phyloP scores from a whole-genome alignment of 2,329 filamentous ascomycete genomes.

The Aphanocladium album region DNA sequence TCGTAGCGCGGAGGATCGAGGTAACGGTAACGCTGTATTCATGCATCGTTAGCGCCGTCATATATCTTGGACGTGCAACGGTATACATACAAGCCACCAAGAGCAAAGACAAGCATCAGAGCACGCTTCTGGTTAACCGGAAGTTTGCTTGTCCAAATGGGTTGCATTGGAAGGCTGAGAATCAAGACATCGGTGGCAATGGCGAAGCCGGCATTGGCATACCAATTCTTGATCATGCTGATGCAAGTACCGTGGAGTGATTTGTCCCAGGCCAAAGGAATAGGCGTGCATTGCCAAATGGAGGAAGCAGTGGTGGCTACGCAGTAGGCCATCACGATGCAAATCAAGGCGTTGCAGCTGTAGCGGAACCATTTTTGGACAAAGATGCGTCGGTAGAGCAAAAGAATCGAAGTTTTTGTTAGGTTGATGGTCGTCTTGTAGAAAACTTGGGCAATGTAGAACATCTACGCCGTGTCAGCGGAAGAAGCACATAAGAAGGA shows the following conservation, averaged over 20 bases:
- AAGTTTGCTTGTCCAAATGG: slow-evolving; percentile 41
- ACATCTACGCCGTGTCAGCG: slow-evolving; percentile 31
- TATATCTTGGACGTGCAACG: too few species aligned
- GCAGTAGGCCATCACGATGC: slow-evolving; percentile 41
- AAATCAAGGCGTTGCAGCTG: slow-evolving; percentile 36
- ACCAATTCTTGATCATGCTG: slow-evolving; percentile 42
- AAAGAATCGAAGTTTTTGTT: slow-evolving; percentile 47
- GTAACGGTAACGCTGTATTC: slow-evolving; percentile 32
- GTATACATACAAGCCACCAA: slow-evolving; percentile 37
- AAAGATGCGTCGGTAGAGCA: slow-evolving; percentile 52
- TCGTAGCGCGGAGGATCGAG: slow-evolving; percentile 37
- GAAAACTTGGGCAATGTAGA: slow-evolving; percentile 47
- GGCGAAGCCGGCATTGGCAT: slow-evolving; percentile 43
- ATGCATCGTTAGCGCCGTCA: not conserved
- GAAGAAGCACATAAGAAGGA: too few species aligned
- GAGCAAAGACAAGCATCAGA: slow-evolving; percentile 36
- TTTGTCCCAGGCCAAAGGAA: slow-evolving; percentile 42
- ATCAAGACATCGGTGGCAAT: slow-evolving; percentile 43
- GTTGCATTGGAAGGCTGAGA: slow-evolving; percentile 41
- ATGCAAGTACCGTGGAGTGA: slow-evolving; percentile 38
- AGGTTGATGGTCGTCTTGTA: slow-evolving; percentile 51
- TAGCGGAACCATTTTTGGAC: slow-evolving; percentile 40
- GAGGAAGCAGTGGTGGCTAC: slow-evolving; percentile 39
- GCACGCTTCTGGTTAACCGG: slow-evolving; percentile 34
- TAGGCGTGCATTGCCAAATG: slow-evolving; percentile 46